Evolutionary conservation across 441 rosid species (phyloP).

Genomic region (Breynia disticha): DNA sequence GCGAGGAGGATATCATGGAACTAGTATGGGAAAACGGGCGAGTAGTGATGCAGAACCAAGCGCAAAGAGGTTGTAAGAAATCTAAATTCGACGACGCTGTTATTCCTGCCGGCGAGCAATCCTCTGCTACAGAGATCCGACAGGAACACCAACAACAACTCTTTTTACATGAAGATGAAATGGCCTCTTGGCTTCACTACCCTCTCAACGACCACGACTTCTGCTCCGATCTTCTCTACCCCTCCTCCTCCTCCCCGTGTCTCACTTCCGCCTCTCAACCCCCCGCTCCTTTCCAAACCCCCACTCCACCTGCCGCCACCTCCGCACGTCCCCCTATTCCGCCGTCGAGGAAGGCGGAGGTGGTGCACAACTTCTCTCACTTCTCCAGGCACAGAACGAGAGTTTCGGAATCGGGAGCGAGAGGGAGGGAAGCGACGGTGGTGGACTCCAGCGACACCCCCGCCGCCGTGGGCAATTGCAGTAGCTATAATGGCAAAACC

Average conservation of each 20-base stretch:
- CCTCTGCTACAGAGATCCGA: conserved; percentile 22
- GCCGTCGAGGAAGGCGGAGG: conserved; percentile 33
- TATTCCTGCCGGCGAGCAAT: conserved; percentile 11
- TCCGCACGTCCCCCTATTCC: conserved; percentile 37
- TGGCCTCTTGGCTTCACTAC: conserved; percentile 79
- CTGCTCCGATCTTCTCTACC: conserved; percentile 44
- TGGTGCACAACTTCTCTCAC: conserved; percentile 42
- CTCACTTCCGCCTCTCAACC: conserved; percentile 23
- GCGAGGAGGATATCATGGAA: conserved; percentile 71
- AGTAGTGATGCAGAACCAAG: conserved; percentile 57
- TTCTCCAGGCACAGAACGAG: conserved; percentile 40
- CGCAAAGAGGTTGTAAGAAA: conserved; percentile 38
- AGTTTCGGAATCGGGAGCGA: conserved; percentile 19
- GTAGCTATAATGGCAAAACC: no score
- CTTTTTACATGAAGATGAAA: conserved; percentile 83
- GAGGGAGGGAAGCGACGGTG: conserved; percentile 53
- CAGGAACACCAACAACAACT: conserved; percentile 30
- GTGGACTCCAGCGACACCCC: conserved; percentile 55
- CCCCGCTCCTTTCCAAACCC: conserved; percentile 13
- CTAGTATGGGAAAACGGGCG: conserved; percentile 87
- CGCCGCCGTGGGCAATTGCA: no score
- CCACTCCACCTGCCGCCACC: conserved; percentile 3
- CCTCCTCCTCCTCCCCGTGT: conserved; percentile 25
- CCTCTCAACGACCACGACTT: conserved; percentile 57
- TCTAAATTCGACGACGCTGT: conserved; percentile 20